phyloP scores from a whole-genome alignment of 1,139 yeast genomes.

The Petasospora fabianii region DNA sequence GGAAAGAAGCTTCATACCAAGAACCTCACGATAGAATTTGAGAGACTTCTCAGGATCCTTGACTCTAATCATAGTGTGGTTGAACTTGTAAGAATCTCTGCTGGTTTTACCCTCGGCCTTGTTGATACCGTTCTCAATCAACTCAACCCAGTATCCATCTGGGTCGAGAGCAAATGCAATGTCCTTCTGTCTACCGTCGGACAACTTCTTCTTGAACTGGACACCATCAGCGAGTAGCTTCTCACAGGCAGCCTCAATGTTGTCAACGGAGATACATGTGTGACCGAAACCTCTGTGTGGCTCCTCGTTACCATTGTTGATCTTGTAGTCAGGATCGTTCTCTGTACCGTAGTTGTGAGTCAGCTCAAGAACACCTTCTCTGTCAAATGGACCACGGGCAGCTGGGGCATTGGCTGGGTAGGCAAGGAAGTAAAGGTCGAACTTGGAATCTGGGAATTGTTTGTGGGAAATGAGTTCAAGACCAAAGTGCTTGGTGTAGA shows the following conservation, averaged over 20 bases:
- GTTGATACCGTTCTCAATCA: constrained; percentile 57
- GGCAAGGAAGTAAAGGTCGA: constrained; percentile 67
- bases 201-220: constrained; percentile 71
- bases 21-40: constrained; percentile 67
- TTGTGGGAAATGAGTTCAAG: constrained; percentile 56
- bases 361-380: constrained; percentile 80
- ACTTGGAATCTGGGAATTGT: constrained; percentile 52
- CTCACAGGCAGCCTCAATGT: constrained; percentile 61
- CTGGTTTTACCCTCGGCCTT: constrained; percentile 40
- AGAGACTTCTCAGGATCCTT: constrained; percentile 78
- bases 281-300: constrained; percentile 94
- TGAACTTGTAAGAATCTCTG: constrained; percentile 53
- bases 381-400: constrained; percentile 49
- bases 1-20: constrained; percentile 75
- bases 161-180: constrained; percentile 96
- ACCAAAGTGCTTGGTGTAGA: constrained; percentile 75
- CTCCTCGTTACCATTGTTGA: constrained; percentile 79
- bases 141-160: constrained; percentile 95
- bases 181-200: constrained; percentile 88
- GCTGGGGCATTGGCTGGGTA: constrained; percentile 40
- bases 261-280: constrained; percentile 81
- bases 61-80: constrained; percentile 91
- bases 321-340: constrained; percentile 49
- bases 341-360: constrained; percentile 80
- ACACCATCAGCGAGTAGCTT: constrained; percentile 59